Base-by-base conservation (phyloP, 2,329 filamentous ascomycete genomes). In the Pestalotiopsis sp. region DNA sequence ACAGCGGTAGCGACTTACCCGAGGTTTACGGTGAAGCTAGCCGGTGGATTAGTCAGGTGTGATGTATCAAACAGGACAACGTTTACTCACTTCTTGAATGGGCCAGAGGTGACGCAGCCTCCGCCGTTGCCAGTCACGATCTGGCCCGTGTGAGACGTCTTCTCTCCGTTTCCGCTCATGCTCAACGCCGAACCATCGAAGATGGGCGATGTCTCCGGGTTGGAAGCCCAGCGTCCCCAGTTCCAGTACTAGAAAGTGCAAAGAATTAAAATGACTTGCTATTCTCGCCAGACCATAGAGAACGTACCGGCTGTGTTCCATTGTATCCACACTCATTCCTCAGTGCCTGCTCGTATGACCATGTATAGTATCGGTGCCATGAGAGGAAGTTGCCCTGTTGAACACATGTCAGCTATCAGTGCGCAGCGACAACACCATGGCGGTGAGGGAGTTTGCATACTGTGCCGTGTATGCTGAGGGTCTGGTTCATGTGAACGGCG, bases 151-250 rank as follows among this genome's bases (percentile, higher is more conserved):
- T 68, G 49, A 3, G 70, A 12, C 23, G 71, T 69, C 20, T 38
- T 61, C 57, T 61, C 67, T 3, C 83, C 83, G 58, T 85, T 79
- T 3, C 82, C 81, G 13, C 77, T 79, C 81, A 84, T 75, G 59
- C 78, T 80, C 58, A 80, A 81, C 14, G 76, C 79, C 67, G 81
- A 81, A 67, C 85, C 86, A 68, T 85, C 83, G 69, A 87, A 85
- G 52, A 85, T 74, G 14, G 83, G 82, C 0, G 83, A 84, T 68
- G 81, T 79, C 60, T 73, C 70, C 0, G 79, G 76, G 61, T 85
- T 80, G 3, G 74, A 67, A 7, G 81, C 76, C 74, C 79, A 80
- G 70, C 79, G 79, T 14, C 78, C 79, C 83, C 83, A 86, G 71
- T 85, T 83, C 73, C 79, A 79, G 73, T 83, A 84, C 45, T 79